Evolutionary conservation across 352 stramenopile genomes (phyloP).

Genomic region (Phytopythium chamaehyphon): DNA sequence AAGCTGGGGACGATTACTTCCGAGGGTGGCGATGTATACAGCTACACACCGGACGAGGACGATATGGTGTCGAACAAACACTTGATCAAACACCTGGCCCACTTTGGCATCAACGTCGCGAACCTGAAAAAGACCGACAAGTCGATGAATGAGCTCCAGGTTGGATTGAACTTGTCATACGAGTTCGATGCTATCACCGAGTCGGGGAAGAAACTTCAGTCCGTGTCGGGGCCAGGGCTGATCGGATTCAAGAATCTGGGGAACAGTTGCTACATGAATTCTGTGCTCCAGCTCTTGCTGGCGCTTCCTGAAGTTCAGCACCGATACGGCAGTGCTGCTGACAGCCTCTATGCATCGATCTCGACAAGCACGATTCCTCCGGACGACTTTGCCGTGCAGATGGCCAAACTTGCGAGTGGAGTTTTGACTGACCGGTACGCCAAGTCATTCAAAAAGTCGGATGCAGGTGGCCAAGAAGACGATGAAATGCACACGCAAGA

Average conservation of each 20-base stretch:
- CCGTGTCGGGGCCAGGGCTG: conserved; percentile 88
- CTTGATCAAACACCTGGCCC: conserved; percentile 90
- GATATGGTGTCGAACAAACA: conserved; percentile 96
- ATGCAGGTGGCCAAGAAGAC: conserved; percentile 21
- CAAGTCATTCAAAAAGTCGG: conserved; percentile 27
- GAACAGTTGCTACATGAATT: conserved; percentile 99
- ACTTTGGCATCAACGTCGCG: conserved; percentile 95
- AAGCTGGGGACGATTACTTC: conserved; percentile 98
- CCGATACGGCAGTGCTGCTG: conserved; percentile 58
- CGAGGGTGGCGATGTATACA: conserved; percentile 97
- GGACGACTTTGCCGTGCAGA: conserved; percentile 90
- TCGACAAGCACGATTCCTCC: conserved; percentile 19
- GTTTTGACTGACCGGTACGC: conserved; percentile 88
- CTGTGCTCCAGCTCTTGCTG: conserved; percentile 93
- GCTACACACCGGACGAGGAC: conserved; percentile 97
- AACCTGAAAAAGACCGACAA: conserved; percentile 98
- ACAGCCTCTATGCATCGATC: conserved; percentile 58
- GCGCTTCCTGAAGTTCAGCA: conserved; percentile 68
- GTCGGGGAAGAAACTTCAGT: conserved; percentile 89
- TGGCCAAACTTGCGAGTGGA: conserved; percentile 89
- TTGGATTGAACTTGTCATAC: conserved; percentile 97
- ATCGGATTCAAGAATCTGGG: conserved; percentile 99
- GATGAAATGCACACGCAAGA: conserved; percentile 38
- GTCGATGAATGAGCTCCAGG: conserved; percentile 97
- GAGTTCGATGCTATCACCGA: conserved; percentile 99